Percentiles rank a stretch among this genome's conserved stretches.
Evolutionary conservation across 169 alveolate genomes (phyloP).

Genomic region (Eimeria tenella): DNA sequence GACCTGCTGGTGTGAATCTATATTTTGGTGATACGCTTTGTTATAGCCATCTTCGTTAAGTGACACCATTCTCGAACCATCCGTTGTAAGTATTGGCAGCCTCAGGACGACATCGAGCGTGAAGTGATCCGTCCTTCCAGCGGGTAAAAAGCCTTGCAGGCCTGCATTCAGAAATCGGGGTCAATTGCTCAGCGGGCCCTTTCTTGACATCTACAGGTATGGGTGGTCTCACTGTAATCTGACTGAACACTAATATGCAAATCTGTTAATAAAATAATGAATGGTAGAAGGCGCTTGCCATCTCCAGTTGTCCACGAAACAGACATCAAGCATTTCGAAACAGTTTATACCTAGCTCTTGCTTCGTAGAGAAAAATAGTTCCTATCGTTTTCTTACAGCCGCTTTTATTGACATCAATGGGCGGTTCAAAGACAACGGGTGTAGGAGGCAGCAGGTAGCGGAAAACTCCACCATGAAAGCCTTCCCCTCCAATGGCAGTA

Average conservation of each 20-base stretch:
- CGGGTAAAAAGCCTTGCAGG: conserved; percentile 27
- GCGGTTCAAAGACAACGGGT: conserved; percentile 53
- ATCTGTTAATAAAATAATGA: too few relatives aligned
- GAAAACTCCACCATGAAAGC: background rate
- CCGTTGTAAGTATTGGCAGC: conserved; percentile 43
- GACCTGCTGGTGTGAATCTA: conserved; percentile 20
- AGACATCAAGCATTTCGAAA: too few relatives aligned
- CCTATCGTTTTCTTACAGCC: conserved; percentile 30
- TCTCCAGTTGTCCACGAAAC: too few relatives aligned
- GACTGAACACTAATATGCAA: too few relatives aligned
- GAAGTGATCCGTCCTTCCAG: conserved; percentile 53
- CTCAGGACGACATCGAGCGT: conserved; percentile 59
- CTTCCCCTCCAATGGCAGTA: background rate
- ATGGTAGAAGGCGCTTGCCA: too few relatives aligned
- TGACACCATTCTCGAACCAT: conserved; percentile 33
- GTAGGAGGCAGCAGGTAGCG: conserved; percentile 62
- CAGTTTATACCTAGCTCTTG: too few relatives aligned
- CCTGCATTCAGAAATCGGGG: background rate
- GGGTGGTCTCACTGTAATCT: too few relatives aligned
- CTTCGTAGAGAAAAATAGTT: background rate
- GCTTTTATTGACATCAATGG: conserved; percentile 57
- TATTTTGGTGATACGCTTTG: background rate
- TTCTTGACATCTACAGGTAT: too few relatives aligned
- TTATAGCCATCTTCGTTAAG: background rate
- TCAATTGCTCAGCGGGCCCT: too few relatives aligned